A percentile compares a stretch with the other conserved stretches of the same genome.
Conservation (phyloP, 2,329 filamentous ascomycete species). For the Arthrobotrys pseudoclavata region DNA sequence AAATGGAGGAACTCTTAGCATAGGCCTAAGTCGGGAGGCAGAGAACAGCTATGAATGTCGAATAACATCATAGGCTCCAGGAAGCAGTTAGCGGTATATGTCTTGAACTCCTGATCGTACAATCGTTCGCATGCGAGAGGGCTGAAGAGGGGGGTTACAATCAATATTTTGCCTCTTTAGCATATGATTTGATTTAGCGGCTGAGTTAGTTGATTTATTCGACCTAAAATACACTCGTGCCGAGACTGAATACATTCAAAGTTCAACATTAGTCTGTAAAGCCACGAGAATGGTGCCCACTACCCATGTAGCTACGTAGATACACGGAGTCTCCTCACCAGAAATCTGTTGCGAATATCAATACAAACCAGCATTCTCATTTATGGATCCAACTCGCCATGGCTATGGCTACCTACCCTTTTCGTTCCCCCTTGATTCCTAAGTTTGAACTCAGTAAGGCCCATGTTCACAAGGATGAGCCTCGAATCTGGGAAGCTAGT, state of each 20-base stretch:
- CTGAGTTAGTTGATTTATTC: not conserved
- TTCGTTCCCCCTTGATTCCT: not conserved
- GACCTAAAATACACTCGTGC: too few relatives aligned
- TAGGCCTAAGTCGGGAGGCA: not conserved
- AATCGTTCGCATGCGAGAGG: not conserved
- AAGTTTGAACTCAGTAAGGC: not conserved
- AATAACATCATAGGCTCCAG: conserved; percentile 1
- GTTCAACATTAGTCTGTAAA: not conserved
- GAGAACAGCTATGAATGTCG: not conserved
- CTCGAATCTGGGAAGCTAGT: too few relatives aligned
- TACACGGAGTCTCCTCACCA: too few relatives aligned
- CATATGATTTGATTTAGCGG: not conserved
- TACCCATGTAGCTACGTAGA: not conserved
- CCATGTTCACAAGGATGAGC: not conserved
- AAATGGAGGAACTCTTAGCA: not conserved
- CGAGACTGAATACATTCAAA: not conserved
- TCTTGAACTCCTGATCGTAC: not conserved
- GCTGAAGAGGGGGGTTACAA: not conserved
- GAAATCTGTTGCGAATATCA: not conserved
- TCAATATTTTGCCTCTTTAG: not conserved
- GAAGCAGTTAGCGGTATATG: not conserved
- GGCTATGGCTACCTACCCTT: not conserved
- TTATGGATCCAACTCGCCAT: too few relatives aligned
- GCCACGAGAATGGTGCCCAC: not conserved
- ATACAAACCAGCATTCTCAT: not conserved